Evolutionary conservation across 108 stramenopile genomes (phyloP).

Genomic region (Schizochytrium sp.): DNA sequence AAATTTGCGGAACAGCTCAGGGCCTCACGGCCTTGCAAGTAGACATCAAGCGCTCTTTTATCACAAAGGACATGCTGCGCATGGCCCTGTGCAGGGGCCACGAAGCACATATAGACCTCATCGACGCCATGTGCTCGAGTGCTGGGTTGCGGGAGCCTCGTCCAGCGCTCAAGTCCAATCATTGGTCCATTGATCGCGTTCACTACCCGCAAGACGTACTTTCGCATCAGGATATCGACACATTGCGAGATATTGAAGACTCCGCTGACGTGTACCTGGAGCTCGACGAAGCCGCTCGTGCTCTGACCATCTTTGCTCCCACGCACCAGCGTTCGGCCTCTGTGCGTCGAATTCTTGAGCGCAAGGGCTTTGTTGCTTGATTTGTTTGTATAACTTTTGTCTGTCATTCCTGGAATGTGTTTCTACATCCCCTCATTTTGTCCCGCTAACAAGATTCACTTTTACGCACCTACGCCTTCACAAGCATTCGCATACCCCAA

Average conservation of each 20-base stretch:
- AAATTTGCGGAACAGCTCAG: conserved; percentile 67
- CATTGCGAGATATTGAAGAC: background rate
- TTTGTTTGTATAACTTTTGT: background rate
- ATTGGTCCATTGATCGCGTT: background rate
- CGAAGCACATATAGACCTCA: conserved; percentile 53
- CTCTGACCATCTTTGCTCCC: background rate
- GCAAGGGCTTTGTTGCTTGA: background rate
- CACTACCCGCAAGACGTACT: background rate
- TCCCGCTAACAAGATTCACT: too few species aligned
- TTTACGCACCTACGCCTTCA: too few species aligned
- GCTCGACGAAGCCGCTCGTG: background rate
- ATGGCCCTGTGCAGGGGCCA: conserved; percentile 59
- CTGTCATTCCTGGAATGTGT: too few species aligned
- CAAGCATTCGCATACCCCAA: too few species aligned
- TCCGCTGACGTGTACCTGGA: background rate
- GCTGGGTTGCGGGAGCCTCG: background rate
- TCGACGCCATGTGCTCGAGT: conserved; percentile 55
- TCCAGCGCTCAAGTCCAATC: background rate
- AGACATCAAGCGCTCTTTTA: conserved; percentile 36
- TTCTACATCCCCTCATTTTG: too few species aligned
- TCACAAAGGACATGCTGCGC: conserved; percentile 44
- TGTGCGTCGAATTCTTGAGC: background rate
- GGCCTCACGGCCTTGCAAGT: conserved; percentile 75
- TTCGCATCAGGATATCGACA: background rate
- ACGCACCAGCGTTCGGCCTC: background rate